These are phyloP conservation scores for Diplogelasinospora grovesii DNA, from an alignment of 495 filamentous ascomycete genomes.

Conservation along the genomic window DNA sequence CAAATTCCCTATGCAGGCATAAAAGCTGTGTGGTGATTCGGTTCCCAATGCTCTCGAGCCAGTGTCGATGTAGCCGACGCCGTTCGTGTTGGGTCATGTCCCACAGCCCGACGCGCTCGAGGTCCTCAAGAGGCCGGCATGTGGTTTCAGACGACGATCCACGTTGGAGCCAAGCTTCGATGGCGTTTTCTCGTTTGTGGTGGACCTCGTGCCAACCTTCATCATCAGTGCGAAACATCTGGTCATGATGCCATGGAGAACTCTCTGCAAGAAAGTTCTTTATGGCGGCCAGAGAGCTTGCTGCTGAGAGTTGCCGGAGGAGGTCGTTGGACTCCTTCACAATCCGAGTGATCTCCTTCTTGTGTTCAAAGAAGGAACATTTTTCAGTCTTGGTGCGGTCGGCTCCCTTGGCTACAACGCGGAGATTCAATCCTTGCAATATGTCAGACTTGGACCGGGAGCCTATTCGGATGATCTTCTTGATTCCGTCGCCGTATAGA, in stretches of 20 bases:
- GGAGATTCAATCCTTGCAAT: constrained; percentile 43
- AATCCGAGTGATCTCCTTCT: background rate
- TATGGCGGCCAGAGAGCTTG: background rate
- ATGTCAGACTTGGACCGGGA: constrained; percentile 56
- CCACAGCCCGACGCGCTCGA: background rate
- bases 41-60: constrained; percentile 1
- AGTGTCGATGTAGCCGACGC: background rate
- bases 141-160: background rate
- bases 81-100: background rate
- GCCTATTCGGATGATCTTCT: constrained; percentile 64
- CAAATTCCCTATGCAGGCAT: constrained; percentile 24
- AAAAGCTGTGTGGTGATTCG: constrained; percentile 31
- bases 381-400: constrained; percentile 29
- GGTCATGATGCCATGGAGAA: constrained; percentile 5
- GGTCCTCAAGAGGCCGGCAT: background rate
- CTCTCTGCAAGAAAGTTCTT: background rate
- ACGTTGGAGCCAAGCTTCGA: constrained; percentile 19
- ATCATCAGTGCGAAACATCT: constrained; percentile 23
- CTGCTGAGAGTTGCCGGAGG: background rate
- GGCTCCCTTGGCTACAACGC: constrained; percentile 21
- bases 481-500: constrained; percentile 46
- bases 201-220: constrained; percentile 18
- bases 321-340: background rate
- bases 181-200: constrained; percentile 7
- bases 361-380: background rate